phyloP scores from a whole-genome alignment of 2,329 filamentous ascomycete species.

The Fusarium liriodendri region DNA sequence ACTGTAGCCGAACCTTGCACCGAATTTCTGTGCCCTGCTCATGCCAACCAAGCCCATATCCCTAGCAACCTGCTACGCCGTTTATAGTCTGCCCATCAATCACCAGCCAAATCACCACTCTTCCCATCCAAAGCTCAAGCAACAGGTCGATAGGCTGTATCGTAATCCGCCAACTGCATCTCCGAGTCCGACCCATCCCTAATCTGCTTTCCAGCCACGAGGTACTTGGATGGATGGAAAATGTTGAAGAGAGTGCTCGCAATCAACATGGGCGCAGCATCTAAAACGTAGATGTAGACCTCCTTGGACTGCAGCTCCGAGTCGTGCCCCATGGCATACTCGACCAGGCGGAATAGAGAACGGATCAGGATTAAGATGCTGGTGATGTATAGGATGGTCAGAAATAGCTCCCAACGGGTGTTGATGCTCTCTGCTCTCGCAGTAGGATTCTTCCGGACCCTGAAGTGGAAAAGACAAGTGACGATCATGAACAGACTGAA shows the following conservation, averaged over 20 bases:
- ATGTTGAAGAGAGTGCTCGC: neutral
- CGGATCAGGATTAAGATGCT: constrained; percentile 50
- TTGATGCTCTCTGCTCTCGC: neutral
- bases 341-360: constrained; percentile 52
- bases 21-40: neutral
- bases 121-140: neutral
- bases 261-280: constrained; percentile 45
- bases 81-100: neutral
- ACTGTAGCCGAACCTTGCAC: neutral
- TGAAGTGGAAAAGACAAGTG: constrained; percentile 41
- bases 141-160: neutral
- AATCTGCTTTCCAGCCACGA: neutral
- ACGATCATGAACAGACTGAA: constrained; percentile 63
- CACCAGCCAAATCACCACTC: neutral
- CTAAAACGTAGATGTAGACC: constrained; percentile 47
- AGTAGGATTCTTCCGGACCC: neutral
- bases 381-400: constrained; percentile 25
- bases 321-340: constrained; percentile 49
- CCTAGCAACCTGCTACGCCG: neutral
- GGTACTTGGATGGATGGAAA: neutral
- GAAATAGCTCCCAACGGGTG: constrained; percentile 37
- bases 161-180: neutral
- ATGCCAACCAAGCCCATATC: neutral
- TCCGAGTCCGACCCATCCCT: neutral
- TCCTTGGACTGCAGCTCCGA: constrained; percentile 46